Evolutionary conservation across 441 rosid species (phyloP).

Genomic region (Raphanus hybrid): DNA sequence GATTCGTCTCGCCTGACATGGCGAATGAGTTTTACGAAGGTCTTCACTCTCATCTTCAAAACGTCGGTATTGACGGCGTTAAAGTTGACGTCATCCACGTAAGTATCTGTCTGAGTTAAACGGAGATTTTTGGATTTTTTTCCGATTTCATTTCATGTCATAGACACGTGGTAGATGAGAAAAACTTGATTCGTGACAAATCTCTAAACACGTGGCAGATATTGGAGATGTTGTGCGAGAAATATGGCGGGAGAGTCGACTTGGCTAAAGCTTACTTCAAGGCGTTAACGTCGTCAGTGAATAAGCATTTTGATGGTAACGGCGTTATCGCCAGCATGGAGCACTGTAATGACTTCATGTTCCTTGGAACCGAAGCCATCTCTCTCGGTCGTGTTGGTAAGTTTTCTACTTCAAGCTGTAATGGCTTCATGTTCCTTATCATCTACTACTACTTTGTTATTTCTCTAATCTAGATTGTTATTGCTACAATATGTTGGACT

Average conservation of each 20-base stretch:
- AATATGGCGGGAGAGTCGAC: conserved; percentile 93
- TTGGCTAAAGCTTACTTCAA: conserved; percentile 81
- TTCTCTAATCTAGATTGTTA: not conserved
- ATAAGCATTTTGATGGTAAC: conserved; percentile 84
- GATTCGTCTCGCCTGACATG: conserved; percentile 69
- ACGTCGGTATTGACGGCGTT: conserved; percentile 87
- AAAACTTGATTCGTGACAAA: conserved; percentile 2
- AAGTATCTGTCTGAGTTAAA: conserved; percentile 38
- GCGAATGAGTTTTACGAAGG: conserved; percentile 74
- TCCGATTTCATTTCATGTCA: not conserved
- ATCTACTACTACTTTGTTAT: not conserved
- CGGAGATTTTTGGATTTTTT: not conserved
- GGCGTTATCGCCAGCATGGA: conserved; percentile 98
- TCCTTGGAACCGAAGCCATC: conserved; percentile 91
- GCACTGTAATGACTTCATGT: conserved; percentile 96
- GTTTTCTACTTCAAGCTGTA: conserved; percentile 19
- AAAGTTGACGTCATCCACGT: conserved; percentile 97
- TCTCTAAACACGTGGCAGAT: conserved; percentile 44
- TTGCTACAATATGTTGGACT: not conserved
- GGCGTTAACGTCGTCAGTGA: conserved; percentile 75
- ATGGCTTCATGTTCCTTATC: not conserved
- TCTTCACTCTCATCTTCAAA: conserved; percentile 72
- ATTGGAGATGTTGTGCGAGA: conserved; percentile 84
- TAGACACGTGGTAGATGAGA: not conserved
- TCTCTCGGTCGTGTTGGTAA: conserved; percentile 94